These are phyloP conservation scores for Daldinia caldariorum DNA, from an alignment of 495 filamentous ascomycete genomes.

Conservation along the genomic window DNA sequence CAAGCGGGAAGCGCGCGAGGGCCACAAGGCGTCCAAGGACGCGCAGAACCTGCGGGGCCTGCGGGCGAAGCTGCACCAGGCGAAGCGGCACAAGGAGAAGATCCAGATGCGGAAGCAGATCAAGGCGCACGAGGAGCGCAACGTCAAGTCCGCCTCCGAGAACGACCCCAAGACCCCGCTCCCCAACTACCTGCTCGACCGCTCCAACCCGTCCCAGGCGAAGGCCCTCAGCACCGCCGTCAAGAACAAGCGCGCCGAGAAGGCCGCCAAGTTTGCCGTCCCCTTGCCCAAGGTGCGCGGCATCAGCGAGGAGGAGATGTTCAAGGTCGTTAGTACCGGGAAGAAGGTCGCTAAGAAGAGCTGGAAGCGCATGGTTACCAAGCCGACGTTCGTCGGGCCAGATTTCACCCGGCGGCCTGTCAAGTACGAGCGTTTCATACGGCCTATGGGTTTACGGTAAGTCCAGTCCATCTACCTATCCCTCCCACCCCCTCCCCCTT, in stretches of 20 bases:
- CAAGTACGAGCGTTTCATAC: conserved; percentile 91
- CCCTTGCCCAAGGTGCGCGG: conserved; percentile 94
- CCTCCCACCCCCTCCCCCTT: conserved; percentile 79
- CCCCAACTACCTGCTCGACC: conserved; percentile 90
- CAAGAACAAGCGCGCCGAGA: conserved; percentile 74
- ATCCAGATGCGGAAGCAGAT: conserved; percentile 99
- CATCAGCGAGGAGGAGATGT: conserved; percentile 97
- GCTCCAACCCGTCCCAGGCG: conserved; percentile 82
- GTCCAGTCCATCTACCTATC: not conserved
- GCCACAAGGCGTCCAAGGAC: conserved; percentile 83
- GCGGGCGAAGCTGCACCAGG: conserved; percentile 91
- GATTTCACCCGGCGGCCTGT: conserved; percentile 93
- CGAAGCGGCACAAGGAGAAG: conserved; percentile 95
- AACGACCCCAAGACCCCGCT: conserved; percentile 78
- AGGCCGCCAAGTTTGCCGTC: conserved; percentile 92
- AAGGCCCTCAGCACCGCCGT: conserved; percentile 87
- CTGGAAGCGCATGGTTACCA: conserved; percentile 96
- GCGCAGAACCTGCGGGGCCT: conserved; percentile 92
- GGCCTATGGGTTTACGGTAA: conserved; percentile 37
- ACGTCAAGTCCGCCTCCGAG: conserved; percentile 88
- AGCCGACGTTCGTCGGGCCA: conserved; percentile 73
- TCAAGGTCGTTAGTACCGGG: conserved; percentile 96
- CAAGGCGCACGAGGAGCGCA: conserved; percentile 91
- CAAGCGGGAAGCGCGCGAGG: conserved; percentile 88
- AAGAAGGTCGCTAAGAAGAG: conserved; percentile 68